Conservation (phyloP, 2,329 filamentous ascomycete species). For the Mariannaea sp. region DNA sequence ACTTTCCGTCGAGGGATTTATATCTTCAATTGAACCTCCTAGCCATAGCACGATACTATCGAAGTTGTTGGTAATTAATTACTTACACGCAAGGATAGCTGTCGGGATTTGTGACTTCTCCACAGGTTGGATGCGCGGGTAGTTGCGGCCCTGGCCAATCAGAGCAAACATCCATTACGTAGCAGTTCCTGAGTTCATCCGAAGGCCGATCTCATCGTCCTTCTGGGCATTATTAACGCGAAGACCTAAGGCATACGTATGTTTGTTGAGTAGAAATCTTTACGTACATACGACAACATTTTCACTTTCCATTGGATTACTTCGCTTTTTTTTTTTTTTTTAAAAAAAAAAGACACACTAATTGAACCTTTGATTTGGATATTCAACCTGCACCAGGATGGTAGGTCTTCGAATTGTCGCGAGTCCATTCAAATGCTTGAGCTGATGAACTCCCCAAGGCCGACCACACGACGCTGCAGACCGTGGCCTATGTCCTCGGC, state of each 20-base stretch:
- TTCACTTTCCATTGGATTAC: too few species aligned
- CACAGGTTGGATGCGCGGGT: neutral
- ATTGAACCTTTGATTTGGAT: slow-evolving; percentile 2
- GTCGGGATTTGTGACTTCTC: slow-evolving; percentile 1
- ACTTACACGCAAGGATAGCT: too few species aligned
- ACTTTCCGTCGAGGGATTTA: too few species aligned
- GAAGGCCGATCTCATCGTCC: slow-evolving; percentile 15
- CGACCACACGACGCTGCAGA: slow-evolving; percentile 40
- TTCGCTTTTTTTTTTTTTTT: too few species aligned
- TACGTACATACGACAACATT: too few species aligned
- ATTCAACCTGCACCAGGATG: slow-evolving; percentile 10
- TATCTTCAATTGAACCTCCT: too few species aligned
- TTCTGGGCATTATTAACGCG: slow-evolving; percentile 11
- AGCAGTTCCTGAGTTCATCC: slow-evolving; percentile 9
- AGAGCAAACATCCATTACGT: neutral
- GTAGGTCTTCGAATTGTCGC: slow-evolving; percentile 7
- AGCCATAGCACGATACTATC: too few species aligned
- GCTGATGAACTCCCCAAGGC: slow-evolving; percentile 11
- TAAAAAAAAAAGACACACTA: too few species aligned
- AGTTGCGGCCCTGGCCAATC: slow-evolving; percentile 1
- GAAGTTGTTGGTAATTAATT: too few species aligned
- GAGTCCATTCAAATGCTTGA: neutral
- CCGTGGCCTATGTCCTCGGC: slow-evolving; percentile 78
- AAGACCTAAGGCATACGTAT: neutral
- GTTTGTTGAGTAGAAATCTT: neutral